Conservation (phyloP, 2,329 filamentous ascomycete species). For the Diaporthe sp. region DNA sequence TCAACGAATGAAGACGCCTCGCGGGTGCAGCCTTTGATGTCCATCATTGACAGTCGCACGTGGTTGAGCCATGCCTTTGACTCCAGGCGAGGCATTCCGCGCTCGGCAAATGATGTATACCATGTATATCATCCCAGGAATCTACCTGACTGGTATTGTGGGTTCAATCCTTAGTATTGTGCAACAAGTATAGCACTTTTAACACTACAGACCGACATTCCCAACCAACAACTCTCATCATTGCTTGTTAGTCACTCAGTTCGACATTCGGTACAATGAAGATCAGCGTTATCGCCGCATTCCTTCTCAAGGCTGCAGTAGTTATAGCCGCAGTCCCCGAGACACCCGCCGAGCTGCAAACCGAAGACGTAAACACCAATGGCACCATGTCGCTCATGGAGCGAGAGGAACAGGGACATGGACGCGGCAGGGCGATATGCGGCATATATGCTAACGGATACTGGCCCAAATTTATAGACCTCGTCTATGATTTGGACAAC, state of each 20-base stretch:
- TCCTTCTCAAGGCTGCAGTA: not conserved
- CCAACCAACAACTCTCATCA: not conserved
- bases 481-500: not conserved
- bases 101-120: not conserved
- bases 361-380: not conserved
- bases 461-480: not conserved
- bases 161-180: slow-evolving; percentile 21
- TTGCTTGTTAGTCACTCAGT: not conserved
- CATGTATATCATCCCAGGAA: slow-evolving; percentile 15
- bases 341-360: too few relatives aligned
- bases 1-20: not conserved
- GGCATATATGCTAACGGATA: slow-evolving; percentile 32
- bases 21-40: not conserved
- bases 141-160: slow-evolving; percentile 28
- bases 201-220: not conserved
- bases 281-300: too few relatives aligned
- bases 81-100: not conserved
- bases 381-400: not conserved
- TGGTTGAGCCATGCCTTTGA: slow-evolving; percentile 24
- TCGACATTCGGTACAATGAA: not conserved
- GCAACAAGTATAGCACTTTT: not conserved
- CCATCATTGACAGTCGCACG: not conserved
- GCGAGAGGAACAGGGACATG: not conserved
- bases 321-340: not conserved
- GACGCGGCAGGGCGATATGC: slow-evolving; percentile 14